A percentile compares a stretch with the other conserved stretches of the same genome.
Conservation (phyloP, 148 eudicot species). For the Chenopodium berlandieri region DNA sequence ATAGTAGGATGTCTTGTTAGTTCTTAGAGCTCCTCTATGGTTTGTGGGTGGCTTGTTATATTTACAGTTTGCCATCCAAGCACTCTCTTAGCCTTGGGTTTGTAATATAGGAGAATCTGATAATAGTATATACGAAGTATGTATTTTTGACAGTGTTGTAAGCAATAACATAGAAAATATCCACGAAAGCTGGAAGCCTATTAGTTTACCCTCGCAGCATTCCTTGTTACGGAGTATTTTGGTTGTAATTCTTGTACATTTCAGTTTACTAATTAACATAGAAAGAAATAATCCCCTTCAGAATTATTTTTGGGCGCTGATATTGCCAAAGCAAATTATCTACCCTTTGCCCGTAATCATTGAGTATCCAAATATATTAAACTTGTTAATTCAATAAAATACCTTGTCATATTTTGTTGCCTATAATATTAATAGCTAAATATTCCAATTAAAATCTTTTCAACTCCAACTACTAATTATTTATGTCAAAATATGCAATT, state of each 20-base stretch:
- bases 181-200: not conserved
- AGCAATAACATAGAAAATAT: not conserved
- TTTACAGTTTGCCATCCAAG: conserved; percentile 20
- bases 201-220: not conserved
- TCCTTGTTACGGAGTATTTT: not conserved
- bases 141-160: not conserved
- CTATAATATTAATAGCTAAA: too few relatives aligned
- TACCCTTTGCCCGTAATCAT: too few relatives aligned
- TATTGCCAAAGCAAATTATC: too few relatives aligned
- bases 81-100: not conserved
- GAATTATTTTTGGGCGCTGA: too few relatives aligned
- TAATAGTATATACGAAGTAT: not conserved
- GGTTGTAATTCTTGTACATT: not conserved
- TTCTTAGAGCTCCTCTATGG: conserved; percentile 7
- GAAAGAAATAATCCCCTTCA: too few relatives aligned
- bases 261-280: not conserved
- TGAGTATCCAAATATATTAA: too few relatives aligned
- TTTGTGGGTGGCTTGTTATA: conserved; percentile 25
- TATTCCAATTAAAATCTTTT: too few relatives aligned
- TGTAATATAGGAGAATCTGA: conserved; percentile 12
- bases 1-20: not conserved
- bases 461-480: too few relatives aligned
- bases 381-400: too few relatives aligned
- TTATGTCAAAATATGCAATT: too few relatives aligned
- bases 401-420: too few relatives aligned